Evolutionary conservation across 495 filamentous ascomycete species (phyloP).

Genomic region (Chaetomidium leptoderma): DNA sequence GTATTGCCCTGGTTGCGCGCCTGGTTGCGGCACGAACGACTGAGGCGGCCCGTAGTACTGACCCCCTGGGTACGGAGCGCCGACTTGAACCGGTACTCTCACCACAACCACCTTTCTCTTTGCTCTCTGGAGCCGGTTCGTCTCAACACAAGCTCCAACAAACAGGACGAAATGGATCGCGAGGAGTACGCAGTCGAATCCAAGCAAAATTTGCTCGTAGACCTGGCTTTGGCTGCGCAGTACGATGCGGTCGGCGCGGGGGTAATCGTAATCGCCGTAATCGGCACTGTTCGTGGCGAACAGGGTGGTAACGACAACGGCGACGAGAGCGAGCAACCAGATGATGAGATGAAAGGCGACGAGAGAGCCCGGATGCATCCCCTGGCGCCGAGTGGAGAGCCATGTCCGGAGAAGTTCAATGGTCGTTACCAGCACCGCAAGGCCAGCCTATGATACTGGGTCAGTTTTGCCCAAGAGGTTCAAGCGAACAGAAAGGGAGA

Average conservation of each 20-base stretch:
- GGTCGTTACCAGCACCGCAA: constrained; percentile 35
- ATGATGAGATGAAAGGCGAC: constrained; percentile 38
- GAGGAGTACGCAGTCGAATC: constrained; percentile 17
- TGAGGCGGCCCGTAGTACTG: neutral
- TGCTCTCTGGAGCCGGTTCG: constrained; percentile 27
- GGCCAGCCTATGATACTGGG: constrained; percentile 24
- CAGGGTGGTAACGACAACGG: constrained; percentile 19
- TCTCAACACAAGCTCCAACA: constrained; percentile 43
- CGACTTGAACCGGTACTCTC: constrained; percentile 9
- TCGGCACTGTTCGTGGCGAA: constrained; percentile 9
- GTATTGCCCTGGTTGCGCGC: neutral
- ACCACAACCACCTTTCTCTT: constrained; percentile 12
- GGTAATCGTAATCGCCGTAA: constrained; percentile 9
- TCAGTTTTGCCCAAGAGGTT: neutral
- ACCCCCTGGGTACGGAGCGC: neutral
- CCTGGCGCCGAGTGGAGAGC: constrained; percentile 23
- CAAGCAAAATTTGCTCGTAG: constrained; percentile 21
- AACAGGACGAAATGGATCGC: constrained; percentile 42
- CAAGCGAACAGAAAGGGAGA: neutral
- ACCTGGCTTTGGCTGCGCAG: neutral
- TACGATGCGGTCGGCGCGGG: constrained; percentile 3
- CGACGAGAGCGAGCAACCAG: constrained; percentile 21
- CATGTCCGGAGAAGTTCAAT: constrained; percentile 35
- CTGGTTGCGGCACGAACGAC: neutral
- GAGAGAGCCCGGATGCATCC: constrained; percentile 38